Evolutionary conservation across 1,139 yeast species (phyloP).

Genomic region (Hanseniaspora gamundiae): DNA sequence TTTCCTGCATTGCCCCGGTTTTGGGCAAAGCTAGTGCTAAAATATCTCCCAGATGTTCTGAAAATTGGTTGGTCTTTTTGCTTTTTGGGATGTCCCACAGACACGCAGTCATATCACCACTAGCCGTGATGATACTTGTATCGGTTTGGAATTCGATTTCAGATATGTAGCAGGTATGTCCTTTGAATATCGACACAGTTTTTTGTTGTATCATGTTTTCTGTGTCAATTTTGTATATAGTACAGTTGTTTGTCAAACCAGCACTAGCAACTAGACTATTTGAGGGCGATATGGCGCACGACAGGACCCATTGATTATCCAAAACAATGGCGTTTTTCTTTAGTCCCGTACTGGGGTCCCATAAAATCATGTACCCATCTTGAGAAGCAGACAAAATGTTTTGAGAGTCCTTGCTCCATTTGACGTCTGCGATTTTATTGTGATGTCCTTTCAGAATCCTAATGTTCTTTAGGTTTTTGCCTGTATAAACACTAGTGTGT

Average conservation of each 20-base stretch:
- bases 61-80: constrained; percentile 40
- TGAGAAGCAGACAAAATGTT: constrained; percentile 65
- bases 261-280: constrained; percentile 63
- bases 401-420: constrained; percentile 55
- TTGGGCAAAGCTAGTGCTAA: constrained; percentile 35
- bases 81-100: constrained; percentile 71
- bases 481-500: constrained; percentile 5
- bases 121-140: constrained; percentile 49
- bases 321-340: constrained; percentile 60
- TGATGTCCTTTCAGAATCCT: constrained; percentile 56
- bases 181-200: constrained; percentile 48
- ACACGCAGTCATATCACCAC: constrained; percentile 76
- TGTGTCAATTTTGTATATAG: constrained; percentile 44
- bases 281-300: constrained; percentile 63
- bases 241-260: constrained; percentile 70
- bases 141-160: constrained; percentile 56
- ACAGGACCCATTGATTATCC: constrained; percentile 67
- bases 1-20: constrained; percentile 8
- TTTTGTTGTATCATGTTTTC: constrained; percentile 30
- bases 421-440: constrained; percentile 56
- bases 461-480: constrained; percentile 26
- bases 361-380: constrained; percentile 73
- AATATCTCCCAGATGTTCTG: constrained; percentile 77
- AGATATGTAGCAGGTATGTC: constrained; percentile 76
- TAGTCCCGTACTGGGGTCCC: constrained; percentile 70